Evolutionary conservation across 2,329 filamentous ascomycete genomes (phyloP).

Genomic region (Hymenoscyphus scutula): DNA sequence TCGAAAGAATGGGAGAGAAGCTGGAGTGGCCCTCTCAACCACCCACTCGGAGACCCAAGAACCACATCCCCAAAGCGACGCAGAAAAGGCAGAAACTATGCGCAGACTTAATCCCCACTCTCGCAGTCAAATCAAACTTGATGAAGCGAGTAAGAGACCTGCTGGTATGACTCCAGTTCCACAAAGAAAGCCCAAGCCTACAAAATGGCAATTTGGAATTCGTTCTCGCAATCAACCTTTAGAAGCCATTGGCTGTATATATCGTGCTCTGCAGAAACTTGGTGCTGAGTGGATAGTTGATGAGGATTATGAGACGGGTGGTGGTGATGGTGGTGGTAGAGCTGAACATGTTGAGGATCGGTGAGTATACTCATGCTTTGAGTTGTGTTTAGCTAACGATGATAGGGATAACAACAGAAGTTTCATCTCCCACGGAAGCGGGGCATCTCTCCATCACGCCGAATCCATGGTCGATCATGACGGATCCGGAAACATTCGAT

Average conservation of each 20-base stretch:
- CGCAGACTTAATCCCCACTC: constrained; percentile 84
- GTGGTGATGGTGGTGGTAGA: too few species aligned
- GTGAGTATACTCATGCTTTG: constrained; percentile 31
- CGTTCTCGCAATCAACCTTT: constrained; percentile 89
- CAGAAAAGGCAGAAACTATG: constrained; percentile 78
- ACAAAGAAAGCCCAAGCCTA: constrained; percentile 71
- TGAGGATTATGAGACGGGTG: constrained; percentile 46
- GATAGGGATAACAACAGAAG: constrained; percentile 41
- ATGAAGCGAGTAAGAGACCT: constrained; percentile 59
- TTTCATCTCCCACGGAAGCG: constrained; percentile 39
- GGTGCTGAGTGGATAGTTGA: constrained; percentile 83
- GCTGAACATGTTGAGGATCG: constrained; percentile 41
- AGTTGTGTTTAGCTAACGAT: constrained; percentile 16
- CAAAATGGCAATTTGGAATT: constrained; percentile 98
- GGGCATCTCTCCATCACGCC: constrained; percentile 39
- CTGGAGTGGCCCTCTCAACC: constrained; percentile 38
- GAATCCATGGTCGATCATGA: constrained; percentile 34
- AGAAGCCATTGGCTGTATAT: constrained; percentile 92
- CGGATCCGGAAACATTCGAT: constrained; percentile 32
- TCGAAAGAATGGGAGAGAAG: constrained; percentile 52
- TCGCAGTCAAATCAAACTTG: constrained; percentile 65
- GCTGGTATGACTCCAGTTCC: constrained; percentile 64
- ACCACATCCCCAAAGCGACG: constrained; percentile 51
- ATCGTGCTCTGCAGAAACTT: constrained; percentile 83
- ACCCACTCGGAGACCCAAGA: constrained; percentile 41